Evolutionary conservation across 768 basidiomycete species (phyloP), one percentile per base, ranked within the genome.

Genomic region (Leccinum disarticulatum): DNA sequence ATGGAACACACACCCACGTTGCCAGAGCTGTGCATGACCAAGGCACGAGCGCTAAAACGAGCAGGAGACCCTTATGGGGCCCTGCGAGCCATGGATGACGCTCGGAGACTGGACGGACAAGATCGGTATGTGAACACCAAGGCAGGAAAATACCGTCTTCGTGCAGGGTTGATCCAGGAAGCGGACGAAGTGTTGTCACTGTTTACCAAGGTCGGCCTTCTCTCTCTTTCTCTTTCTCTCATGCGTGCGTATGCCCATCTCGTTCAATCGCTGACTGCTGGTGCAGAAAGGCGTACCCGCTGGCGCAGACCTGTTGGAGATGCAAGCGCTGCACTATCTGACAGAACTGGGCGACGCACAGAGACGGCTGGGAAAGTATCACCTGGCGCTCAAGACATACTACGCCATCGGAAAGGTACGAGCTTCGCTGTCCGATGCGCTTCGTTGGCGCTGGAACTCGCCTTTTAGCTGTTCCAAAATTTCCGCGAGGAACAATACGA

Each of bases 401-500:
- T 81, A 85, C 58, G 81, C 86, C 30, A 78, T 95, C 49, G 83
- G 85, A 59, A 91, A 86, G 79, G 92, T 92, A 48, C 47, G 76
- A 69, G 33, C 19, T 50, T 59, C 52, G 56, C 49, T 25, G 25
- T 61, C 15, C 25, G 58, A 55, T 30, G 31, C 33, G 61, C 48
- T 46, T 35, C 31, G 30, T 30, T 38, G 35, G 50, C 22, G 50
- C 51, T 67, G 36, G 22, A 67, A 55, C 52, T 15, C 54, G 22
- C 33, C 33, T 52, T 30, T 43, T 60, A 92, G 91, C 76, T 87
- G 15, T 98, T 96, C 72, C 82, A 88, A 55, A 90, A 90, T 55
- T 83, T 91, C 63, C 93, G 97, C 63, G 94, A 98, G 64, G 95
- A 97, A 68, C 95, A 98, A 74, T 98, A 90, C 66, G 97, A 99